Evolutionary conservation across 2,329 filamentous ascomycete genomes (phyloP), one percentile per base, ranked within the genome.

Genomic region (Aspergillus sp.): DNA sequence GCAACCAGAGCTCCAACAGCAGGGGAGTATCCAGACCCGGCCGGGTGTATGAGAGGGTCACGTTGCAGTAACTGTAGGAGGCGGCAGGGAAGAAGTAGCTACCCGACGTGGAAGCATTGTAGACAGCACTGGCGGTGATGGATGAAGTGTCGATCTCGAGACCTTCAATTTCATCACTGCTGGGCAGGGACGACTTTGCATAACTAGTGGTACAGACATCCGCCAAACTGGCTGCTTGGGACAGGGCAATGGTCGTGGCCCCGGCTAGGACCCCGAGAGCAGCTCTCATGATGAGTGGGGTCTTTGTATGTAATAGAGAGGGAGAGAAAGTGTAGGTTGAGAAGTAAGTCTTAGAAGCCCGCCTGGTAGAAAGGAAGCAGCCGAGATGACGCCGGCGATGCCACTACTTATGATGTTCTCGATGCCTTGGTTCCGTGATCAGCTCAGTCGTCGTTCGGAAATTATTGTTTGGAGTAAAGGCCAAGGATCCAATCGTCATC

Each of bases 41-140:
- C 64, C 80, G 78, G 0, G 73, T 77, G 63, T 80, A 80, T 15
- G 71, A 68, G 8, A 80, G 69, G 1, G 76, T 79, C 44, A 81
- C 73, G 54, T 80, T 80, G 70, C 79, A 81, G 67, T 64, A 23
- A 62, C 65, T 66, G 39, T 44, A 54, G 3, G 55, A 54, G 1
- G 55, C 13, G 5, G 42, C 32, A 1, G 55, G 55, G 38, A 25
- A 61, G 36, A 61, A 55, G 13, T 21, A n/a, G 25, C 5, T 17
- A 4, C 27, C 25, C 1, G 55, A 5, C 8, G 36, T 36, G 7
- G 54, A 49, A 8, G 32, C 27, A 25, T 61, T 61, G 19, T 58
- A 54, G 10, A 58, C 42, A 2, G 59, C 41, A 19, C 21, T 25
- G 7, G 38, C 53, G 3, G 23, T 41, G 41, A 55, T 32, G 21